Base-by-base conservation (phyloP, 2,329 filamentous ascomycete genomes). In the Tolypocladium album region DNA sequence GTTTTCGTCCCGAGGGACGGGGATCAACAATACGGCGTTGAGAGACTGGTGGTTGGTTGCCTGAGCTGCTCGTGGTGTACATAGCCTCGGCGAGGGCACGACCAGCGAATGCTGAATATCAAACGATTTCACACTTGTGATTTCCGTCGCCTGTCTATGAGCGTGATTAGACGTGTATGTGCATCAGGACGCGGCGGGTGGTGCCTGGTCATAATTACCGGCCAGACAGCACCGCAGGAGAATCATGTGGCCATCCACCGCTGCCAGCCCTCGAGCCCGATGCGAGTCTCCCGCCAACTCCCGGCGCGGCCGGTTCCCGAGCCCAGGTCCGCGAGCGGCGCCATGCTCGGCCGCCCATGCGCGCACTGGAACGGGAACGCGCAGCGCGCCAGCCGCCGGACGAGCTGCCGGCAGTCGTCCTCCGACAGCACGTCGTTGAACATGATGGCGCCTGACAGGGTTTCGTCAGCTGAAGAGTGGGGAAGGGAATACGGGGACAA, bases 331-430 rank as follows among this genome's bases (percentile, higher is more conserved):
- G 86, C 71, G n/a, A 88, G 62, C 2, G 86, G 86, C 7, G 82
- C 80, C 80, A 88, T 82, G 40, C 82, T 85, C 1, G 85, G 85
- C 58, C 86, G 78, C 0, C 90, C 90, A 76, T 95, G 90, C 1
- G 90, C 90, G 72, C 90, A 95, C 69, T 90, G 87, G 64, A 94
- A 94, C 0, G 90, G 90, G 63, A 93, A 90, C 0, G 78, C 79
- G 64, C 88, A 92, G 0, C 67, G 68, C 0, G 81, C 79, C n/a
- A 94, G 73, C 3, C 78, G 77, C 1, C 59, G 62, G 0, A 93
- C 70, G 40, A 94, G 71, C 0, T 71, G 68, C 12, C 73, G 65
- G 65, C 90, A 93, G 63, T 90, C 79, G 0, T 77, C 72, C 0
- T 69, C 63, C 0, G 77, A 78, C 9, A 94, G 73, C 7, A 75